Evolutionary conservation across 192 early-diverging fungal species (phyloP), one percentile per base, ranked within the genome.

Genomic region (Dissophora ornata): DNA sequence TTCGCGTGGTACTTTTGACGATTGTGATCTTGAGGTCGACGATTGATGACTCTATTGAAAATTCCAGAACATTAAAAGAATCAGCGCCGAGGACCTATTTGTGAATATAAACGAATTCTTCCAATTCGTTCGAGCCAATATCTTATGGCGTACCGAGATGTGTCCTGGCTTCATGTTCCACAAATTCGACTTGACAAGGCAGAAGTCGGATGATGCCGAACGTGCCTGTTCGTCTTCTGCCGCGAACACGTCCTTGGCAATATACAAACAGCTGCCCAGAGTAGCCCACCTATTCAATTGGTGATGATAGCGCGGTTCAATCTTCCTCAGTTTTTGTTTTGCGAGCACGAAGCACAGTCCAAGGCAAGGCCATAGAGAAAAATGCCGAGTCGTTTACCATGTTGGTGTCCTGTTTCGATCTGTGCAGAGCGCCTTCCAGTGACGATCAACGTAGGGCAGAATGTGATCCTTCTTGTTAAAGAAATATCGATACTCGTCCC

Each of bases 401-500:
- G 89, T 90, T 11, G 84, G 67, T 0, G 89, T 90, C 41, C 89
- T 80, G 26, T 74, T 79, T 15, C 89, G 80, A 32, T 89, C 86
- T 19, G 86, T 89, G 24, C 89, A 91, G 18, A 91, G 67, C 25
- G 79, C 79, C n/a, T 75, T 82, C 89, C 89, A 91, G 54, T 89
- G 79, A 7, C 78, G 78, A 56, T 91, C 89, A 1, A 91, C 85
- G 62, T 84, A 91, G 0, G 89, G 89, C 10, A 87, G 59, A 38
- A 91, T 89, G 53, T 83, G 81, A 19, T 87, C 84, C 40, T 91
- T 86, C 62, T 90, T 90, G 51, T 89, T 86, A 46, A 91, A 91
- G 54, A 83, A 87, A 61, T 82, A 91, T 19, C 71, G 69, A 18
- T 82, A 69, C 18, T 84, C 80, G 12, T 81, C 50, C 75, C 79